Percentiles rank a stretch among this genome's conserved stretches.
Evolutionary conservation across 495 filamentous ascomycete species (phyloP).

Genomic region (Bathelium albidoporum): DNA sequence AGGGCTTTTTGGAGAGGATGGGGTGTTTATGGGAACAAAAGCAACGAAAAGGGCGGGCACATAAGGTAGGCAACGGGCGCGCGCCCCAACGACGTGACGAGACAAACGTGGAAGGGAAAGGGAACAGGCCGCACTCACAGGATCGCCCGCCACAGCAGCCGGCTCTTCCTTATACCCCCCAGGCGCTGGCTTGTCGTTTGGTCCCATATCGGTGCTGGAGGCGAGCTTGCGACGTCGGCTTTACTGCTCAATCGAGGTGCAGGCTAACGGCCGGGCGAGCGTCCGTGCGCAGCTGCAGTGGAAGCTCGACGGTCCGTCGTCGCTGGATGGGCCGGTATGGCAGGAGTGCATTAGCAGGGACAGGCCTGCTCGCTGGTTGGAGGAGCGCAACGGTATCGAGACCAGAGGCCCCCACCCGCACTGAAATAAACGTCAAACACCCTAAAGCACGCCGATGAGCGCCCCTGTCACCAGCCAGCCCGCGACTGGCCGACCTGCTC

Average conservation of each 20-base stretch:
- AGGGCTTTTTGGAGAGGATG: background rate
- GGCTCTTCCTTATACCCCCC: conserved; percentile 31
- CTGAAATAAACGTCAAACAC: conserved; percentile 21
- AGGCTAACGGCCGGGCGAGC: background rate
- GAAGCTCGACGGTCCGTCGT: conserved; percentile 5
- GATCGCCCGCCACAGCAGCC: conserved; percentile 27
- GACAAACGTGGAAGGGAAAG: conserved; percentile 11
- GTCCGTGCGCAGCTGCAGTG: conserved; percentile 9
- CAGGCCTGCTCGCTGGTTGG: background rate
- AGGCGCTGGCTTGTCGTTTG: conserved; percentile 14
- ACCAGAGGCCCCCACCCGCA: conserved; percentile 8
- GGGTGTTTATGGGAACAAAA: background rate
- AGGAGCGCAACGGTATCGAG: conserved; percentile 3
- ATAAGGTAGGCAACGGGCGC: background rate
- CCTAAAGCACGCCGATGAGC: conserved; percentile 13
- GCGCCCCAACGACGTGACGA: background rate
- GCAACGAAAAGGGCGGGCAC: background rate
- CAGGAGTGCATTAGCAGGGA: background rate
- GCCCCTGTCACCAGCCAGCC: background rate
- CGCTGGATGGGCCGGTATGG: conserved; percentile 3
- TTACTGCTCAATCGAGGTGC: conserved; percentile 16
- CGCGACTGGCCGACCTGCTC: background rate
- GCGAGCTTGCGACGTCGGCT: conserved; percentile 29
- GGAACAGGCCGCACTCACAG: conserved; percentile 25
- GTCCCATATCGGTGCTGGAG: conserved; percentile 16